Evolutionary conservation across 2,329 filamentous ascomycete genomes (phyloP).

Genomic region (Sordariomycetes sp.): DNA sequence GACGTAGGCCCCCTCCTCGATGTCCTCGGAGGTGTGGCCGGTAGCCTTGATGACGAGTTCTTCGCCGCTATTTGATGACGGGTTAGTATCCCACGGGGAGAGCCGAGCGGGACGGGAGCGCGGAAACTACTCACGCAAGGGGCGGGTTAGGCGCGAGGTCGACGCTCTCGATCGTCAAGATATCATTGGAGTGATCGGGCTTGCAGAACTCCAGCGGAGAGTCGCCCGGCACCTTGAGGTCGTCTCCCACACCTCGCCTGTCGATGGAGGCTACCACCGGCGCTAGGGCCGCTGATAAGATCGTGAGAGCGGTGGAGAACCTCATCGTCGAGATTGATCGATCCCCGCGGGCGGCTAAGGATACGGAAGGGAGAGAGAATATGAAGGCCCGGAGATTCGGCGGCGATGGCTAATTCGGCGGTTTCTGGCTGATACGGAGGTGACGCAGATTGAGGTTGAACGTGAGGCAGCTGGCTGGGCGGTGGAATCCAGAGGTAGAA

Average conservation of each 20-base stretch:
- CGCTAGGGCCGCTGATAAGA: conserved; percentile 23
- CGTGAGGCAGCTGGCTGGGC: neutral
- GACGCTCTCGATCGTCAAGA: conserved; percentile 68
- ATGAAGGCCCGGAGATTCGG: neutral
- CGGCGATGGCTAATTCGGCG: neutral
- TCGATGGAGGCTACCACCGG: conserved; percentile 29
- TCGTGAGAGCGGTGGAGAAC: conserved; percentile 20
- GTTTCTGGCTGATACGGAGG: neutral
- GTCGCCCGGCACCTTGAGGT: conserved; percentile 65
- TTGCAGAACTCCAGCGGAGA: conserved; percentile 76
- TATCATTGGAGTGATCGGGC: conserved; percentile 54
- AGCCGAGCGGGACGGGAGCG: neutral
- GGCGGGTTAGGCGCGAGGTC: conserved; percentile 83
- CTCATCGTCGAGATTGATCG: conserved; percentile 3
- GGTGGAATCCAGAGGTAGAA: neutral
- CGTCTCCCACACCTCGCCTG: conserved; percentile 23
- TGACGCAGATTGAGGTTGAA: neutral
- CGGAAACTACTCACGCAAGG: conserved; percentile 52
- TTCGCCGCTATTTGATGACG: conserved; percentile 48
- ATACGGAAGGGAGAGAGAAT: neutral
- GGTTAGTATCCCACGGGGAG: neutral
- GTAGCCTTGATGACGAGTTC: conserved; percentile 68
- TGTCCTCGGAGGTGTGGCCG: conserved; percentile 61
- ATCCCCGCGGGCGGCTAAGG: neutral
- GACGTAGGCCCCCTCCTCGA: conserved; percentile 73